A percentile compares a stretch with the other conserved stretches of the same genome.
Evolutionary conservation across 129 eudicot genomes (phyloP).

Genomic region (Flaveria brownii): DNA sequence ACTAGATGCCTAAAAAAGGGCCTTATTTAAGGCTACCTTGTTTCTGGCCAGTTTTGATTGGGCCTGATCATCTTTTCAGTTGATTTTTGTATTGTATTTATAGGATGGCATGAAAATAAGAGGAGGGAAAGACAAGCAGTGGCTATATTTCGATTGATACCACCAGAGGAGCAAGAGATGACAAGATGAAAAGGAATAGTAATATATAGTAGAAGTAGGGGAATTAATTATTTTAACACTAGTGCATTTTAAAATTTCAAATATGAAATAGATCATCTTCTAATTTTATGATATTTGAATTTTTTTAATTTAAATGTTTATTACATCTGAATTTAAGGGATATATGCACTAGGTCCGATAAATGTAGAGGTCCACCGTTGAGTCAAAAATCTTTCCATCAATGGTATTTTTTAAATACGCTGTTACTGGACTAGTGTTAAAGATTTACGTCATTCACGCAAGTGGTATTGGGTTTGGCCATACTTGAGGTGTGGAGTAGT

Average conservation of each 20-base stretch:
- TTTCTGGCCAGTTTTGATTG: background rate
- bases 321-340: too few relatives aligned
- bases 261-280: background rate
- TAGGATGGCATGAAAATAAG: constrained; percentile 51
- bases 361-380: background rate
- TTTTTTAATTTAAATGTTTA: too few relatives aligned
- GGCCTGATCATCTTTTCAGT: background rate
- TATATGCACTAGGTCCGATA: background rate
- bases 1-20: background rate
- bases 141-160: constrained; percentile 48
- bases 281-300: background rate
- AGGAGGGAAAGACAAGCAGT: constrained; percentile 53
- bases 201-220: background rate
- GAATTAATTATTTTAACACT: background rate
- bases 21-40: background rate
- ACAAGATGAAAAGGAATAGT: constrained; percentile 32
- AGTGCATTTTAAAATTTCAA: background rate
- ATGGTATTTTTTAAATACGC: background rate
- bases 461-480: too few relatives aligned
- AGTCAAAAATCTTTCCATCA: background rate
- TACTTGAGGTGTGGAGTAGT: too few relatives aligned
- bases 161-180: constrained; percentile 52
- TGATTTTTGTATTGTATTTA: background rate
- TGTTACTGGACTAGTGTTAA: too few relatives aligned
- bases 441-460: too few relatives aligned